Percentiles rank a stretch among this genome's conserved stretches.
These are phyloP conservation scores for Solanum microdontum DNA, from an alignment of 257 asterid genomes.

Conservation along the genomic window DNA sequence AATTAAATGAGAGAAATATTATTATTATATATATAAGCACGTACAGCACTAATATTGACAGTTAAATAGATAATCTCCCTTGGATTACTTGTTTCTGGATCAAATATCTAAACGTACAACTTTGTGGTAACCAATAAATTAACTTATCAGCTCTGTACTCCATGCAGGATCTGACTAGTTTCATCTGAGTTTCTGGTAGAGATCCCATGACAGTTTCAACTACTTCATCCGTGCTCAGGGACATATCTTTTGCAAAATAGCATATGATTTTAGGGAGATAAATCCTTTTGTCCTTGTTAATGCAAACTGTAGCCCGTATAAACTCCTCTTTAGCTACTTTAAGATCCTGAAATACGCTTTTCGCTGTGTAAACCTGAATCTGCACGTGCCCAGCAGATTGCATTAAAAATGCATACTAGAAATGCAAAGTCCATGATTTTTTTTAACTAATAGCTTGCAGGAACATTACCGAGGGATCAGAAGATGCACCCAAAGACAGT, in stretches of 20 bases:
- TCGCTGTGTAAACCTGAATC: slow-evolving; percentile 63
- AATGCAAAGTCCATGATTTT: background rate
- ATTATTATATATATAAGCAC: background rate
- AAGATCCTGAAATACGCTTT: slow-evolving; percentile 51
- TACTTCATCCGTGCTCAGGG: slow-evolving; percentile 42
- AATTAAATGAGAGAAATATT: background rate
- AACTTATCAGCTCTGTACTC: slow-evolving; percentile 44
- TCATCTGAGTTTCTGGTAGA: slow-evolving; percentile 45
- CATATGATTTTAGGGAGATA: slow-evolving; percentile 55
- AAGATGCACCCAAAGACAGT: slow-evolving; percentile 64
- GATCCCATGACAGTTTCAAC: slow-evolving; percentile 38
- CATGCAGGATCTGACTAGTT: slow-evolving; percentile 23
- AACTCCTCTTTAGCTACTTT: slow-evolving; percentile 70
- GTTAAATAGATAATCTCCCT: slow-evolving; percentile 20
- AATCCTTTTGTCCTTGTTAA: slow-evolving; percentile 54
- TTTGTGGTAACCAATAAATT: slow-evolving; percentile 57
- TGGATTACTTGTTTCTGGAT: slow-evolving; percentile 46
- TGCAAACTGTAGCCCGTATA: slow-evolving; percentile 37
- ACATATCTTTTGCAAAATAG: slow-evolving; percentile 65
- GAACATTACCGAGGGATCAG: slow-evolving; percentile 66
- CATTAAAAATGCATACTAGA: background rate
- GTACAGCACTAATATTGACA: background rate
- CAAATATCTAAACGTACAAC: slow-evolving; percentile 55
- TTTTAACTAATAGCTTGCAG: background rate
- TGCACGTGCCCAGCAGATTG: slow-evolving; percentile 12